Conservation (phyloP, 495 filamentous ascomycete species). For the Letharia columbiana region DNA sequence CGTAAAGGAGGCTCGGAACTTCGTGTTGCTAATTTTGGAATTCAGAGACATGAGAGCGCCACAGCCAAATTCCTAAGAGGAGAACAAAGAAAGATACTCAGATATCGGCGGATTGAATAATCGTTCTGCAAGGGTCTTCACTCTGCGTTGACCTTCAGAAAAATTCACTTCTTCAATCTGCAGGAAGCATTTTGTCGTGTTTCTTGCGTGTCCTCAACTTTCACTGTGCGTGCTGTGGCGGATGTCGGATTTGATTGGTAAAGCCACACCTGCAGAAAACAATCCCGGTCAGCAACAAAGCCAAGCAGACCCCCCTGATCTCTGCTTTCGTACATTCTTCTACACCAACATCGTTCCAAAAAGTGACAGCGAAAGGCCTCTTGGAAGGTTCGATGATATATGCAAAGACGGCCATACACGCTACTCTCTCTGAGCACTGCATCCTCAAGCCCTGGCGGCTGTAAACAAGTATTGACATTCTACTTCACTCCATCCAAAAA, state of each 20-base stretch:
- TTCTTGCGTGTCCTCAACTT: background rate
- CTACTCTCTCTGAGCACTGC: background rate
- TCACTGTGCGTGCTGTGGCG: background rate
- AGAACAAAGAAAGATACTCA: constrained; percentile 7
- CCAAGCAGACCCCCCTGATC: background rate
- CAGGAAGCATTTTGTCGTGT: background rate
- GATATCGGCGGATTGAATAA: background rate
- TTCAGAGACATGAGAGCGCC: constrained; percentile 1
- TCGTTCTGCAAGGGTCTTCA: too few relatives aligned
- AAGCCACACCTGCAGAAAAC: background rate
- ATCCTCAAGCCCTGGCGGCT: constrained; percentile 12
- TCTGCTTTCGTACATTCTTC: background rate
- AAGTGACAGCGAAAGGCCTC: background rate
- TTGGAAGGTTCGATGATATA: background rate
- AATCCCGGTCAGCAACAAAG: background rate
- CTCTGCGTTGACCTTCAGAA: background rate
- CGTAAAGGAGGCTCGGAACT: background rate
- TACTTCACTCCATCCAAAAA: background rate
- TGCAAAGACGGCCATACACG: background rate
- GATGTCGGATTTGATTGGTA: background rate
- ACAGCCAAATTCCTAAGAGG: background rate
- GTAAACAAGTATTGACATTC: background rate
- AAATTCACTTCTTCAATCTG: background rate
- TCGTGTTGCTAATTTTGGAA: constrained; percentile 12
- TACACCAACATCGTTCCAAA: background rate